Conservation (phyloP, 2,329 filamentous ascomycete genomes). For the Chlorencoelia australis region DNA sequence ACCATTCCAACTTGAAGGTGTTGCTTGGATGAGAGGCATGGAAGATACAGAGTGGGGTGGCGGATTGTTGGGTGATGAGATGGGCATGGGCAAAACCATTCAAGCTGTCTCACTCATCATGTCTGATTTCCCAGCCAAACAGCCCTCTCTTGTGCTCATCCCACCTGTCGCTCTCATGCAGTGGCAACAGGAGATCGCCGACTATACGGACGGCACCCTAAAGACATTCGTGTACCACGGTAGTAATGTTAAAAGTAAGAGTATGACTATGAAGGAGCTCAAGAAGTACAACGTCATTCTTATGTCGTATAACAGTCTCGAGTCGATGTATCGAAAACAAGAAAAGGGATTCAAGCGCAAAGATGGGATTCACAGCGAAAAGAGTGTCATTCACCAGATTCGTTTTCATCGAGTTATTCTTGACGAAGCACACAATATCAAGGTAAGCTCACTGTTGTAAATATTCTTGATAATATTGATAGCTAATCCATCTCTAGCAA, state of each 20-base stretch:
- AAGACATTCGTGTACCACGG: conserved; percentile 89
- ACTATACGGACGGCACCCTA: conserved; percentile 76
- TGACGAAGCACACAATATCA: conserved; percentile 95
- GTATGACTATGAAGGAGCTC: conserved; percentile 62
- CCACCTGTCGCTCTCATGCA: conserved; percentile 94
- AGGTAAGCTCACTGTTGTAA: conserved; percentile 40
- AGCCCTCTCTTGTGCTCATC: conserved; percentile 79
- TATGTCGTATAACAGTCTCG: conserved; percentile 89
- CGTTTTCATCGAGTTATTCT: conserved; percentile 85
- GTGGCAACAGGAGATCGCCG: conserved; percentile 74
- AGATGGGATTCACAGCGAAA: conserved; percentile 69
- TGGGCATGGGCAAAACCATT: conserved; percentile 98
- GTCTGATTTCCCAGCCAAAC: conserved; percentile 83
- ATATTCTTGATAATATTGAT: background rate
- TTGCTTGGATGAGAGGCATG: conserved; percentile 91
- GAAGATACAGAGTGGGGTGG: conserved; percentile 79
- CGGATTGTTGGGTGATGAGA: conserved; percentile 89
- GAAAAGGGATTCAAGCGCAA: conserved; percentile 80
- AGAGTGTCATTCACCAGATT: conserved; percentile 72
- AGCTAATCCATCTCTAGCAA: conserved; percentile 35
- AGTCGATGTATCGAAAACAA: conserved; percentile 87
- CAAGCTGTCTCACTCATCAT: conserved; percentile 96
- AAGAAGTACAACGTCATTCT: conserved; percentile 86
- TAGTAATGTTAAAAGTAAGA: conserved; percentile 74
- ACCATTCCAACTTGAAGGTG: conserved; percentile 84